Conservation (phyloP, 345 rosid species). For the Alliaria petiolata region DNA sequence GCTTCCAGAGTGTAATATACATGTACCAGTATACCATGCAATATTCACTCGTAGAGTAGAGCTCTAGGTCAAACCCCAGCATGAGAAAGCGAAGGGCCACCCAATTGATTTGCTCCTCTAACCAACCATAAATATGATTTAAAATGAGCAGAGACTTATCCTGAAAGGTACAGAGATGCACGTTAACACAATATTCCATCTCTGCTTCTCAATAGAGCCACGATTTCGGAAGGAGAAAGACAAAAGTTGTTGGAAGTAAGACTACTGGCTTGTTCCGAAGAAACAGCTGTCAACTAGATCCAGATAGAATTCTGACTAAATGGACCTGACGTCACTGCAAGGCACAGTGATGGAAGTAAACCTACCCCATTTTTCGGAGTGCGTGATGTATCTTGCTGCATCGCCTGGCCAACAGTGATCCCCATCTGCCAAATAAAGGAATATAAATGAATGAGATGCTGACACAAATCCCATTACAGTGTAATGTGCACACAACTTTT, state of each 20-base stretch:
- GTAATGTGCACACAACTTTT: neutral
- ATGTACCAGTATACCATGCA: slow-evolving; percentile 97
- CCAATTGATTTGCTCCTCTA: slow-evolving; percentile 96
- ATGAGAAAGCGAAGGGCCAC: slow-evolving; percentile 81
- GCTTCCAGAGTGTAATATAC: slow-evolving; percentile 65
- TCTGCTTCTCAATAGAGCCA: slow-evolving; percentile 1
- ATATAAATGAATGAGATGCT: slow-evolving; percentile 13
- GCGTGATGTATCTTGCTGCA: slow-evolving; percentile 54
- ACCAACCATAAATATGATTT: slow-evolving; percentile 70
- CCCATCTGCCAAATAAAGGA: slow-evolving; percentile 55
- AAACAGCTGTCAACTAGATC: slow-evolving; percentile 1
- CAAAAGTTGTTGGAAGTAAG: too few relatives aligned
- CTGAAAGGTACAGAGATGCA: slow-evolving; percentile 47
- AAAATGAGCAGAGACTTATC: slow-evolving; percentile 42
- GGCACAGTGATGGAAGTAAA: slow-evolving; percentile 18
- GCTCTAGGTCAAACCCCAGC: slow-evolving; percentile 93
- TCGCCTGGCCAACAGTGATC: slow-evolving; percentile 57
- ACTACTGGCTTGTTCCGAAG: neutral
- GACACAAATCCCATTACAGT: slow-evolving; percentile 7
- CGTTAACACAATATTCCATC: too few relatives aligned
- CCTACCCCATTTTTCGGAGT: slow-evolving; percentile 59
- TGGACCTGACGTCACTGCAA: slow-evolving; percentile 11
- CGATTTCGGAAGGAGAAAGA: neutral
- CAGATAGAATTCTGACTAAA: slow-evolving; percentile 2
- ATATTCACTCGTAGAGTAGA: slow-evolving; percentile 78